Evolutionary conservation across 495 filamentous ascomycete species (phyloP).

Genomic region (Aspergillus taichungensis): DNA sequence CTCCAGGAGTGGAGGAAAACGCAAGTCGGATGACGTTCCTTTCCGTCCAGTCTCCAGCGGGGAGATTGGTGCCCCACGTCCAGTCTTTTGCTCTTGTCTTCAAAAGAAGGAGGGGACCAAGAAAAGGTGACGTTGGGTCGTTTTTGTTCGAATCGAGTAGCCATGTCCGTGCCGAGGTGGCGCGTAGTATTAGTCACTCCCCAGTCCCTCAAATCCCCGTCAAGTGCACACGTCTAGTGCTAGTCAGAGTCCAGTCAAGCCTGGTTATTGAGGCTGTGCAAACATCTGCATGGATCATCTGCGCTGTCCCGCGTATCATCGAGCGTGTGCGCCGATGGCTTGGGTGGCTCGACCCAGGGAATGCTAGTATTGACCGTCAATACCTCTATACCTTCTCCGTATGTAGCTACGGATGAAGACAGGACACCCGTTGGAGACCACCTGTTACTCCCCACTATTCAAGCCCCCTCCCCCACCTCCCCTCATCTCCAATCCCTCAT

Average conservation of each 20-base stretch:
- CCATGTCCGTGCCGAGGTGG: background rate
- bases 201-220: conserved; percentile 4
- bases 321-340: conserved; percentile 4
- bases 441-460: too few relatives aligned
- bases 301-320: conserved; percentile 9
- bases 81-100: background rate
- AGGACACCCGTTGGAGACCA: too few relatives aligned
- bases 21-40: conserved; percentile 7
- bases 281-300: conserved; percentile 1
- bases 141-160: too few relatives aligned
- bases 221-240: too few relatives aligned
- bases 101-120: background rate
- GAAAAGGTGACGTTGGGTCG: conserved; percentile 3
- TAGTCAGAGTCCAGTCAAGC: too few relatives aligned
- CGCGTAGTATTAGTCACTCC: conserved; percentile 5
- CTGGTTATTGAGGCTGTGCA: conserved; percentile 12
- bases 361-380: too few relatives aligned
- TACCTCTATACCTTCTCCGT: too few relatives aligned
- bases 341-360: background rate
- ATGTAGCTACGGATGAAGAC: too few relatives aligned
- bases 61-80: background rate
- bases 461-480: too few relatives aligned
- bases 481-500: too few relatives aligned
- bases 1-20: background rate
- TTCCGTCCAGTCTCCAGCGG: background rate